phyloP scores from a whole-genome alignment of 2,329 filamentous ascomycete genomes.

The Dendryphion nanum region DNA sequence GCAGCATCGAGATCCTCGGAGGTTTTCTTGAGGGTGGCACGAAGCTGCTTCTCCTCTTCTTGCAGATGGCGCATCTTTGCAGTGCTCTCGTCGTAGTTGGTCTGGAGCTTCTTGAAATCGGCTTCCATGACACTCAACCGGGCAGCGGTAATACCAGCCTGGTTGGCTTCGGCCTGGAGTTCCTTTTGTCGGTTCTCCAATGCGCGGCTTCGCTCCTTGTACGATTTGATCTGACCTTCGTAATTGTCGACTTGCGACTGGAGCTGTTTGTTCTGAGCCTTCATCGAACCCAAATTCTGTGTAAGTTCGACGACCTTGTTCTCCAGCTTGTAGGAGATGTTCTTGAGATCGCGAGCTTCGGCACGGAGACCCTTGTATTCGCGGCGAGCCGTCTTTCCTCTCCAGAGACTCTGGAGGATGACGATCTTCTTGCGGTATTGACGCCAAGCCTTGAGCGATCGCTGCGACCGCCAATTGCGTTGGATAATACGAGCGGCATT shows the following conservation, averaged over 20 bases:
- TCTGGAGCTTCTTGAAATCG: constrained; percentile 89
- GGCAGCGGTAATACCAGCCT: constrained; percentile 92
- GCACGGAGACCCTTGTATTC: constrained; percentile 90
- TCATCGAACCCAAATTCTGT: constrained; percentile 87
- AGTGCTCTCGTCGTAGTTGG: constrained; percentile 85
- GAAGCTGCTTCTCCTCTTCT: constrained; percentile 84
- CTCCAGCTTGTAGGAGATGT: constrained; percentile 98
- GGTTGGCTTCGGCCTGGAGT: constrained; percentile 93
- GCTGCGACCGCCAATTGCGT: constrained; percentile 80
- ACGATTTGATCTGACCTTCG: constrained; percentile 92
- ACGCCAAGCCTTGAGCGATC: constrained; percentile 77
- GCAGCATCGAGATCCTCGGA: constrained; percentile 79
- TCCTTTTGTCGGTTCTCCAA: constrained; percentile 90
- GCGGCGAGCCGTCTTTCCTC: constrained; percentile 75
- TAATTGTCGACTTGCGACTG: constrained; percentile 90
- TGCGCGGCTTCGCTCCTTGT: constrained; percentile 88
- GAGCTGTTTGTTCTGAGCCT: constrained; percentile 89
- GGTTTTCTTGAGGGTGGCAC: constrained; percentile 76
- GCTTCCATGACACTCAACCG: constrained; percentile 88
- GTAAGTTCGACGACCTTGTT: constrained; percentile 99
- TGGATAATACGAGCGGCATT: constrained; percentile 92
- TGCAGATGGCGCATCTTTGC: constrained; percentile 90
- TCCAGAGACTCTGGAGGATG: constrained; percentile 89
- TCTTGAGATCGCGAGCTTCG: constrained; percentile 96
- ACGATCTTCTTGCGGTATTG: constrained; percentile 86